These are phyloP conservation scores for Venturia nashicola DNA, from an alignment of 2,329 filamentous ascomycete genomes.

Conservation along the genomic window DNA sequence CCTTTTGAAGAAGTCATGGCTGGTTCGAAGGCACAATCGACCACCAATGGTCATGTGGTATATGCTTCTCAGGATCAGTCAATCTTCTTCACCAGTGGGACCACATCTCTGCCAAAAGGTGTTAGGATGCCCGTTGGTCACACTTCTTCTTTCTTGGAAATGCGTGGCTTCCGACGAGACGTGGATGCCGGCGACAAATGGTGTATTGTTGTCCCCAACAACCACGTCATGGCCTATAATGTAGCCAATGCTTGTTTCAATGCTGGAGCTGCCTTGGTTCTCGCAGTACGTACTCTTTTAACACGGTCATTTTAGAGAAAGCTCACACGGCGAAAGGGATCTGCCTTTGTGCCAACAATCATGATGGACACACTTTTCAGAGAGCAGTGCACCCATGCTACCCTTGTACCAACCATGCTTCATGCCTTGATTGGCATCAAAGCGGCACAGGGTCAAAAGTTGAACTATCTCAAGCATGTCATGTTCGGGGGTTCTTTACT, in stretches of 20 bases:
- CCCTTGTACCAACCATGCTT: constrained; percentile 22
- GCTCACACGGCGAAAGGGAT: constrained; percentile 17
- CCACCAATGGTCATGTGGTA: background rate
- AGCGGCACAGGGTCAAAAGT: constrained; percentile 17
- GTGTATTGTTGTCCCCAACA: constrained; percentile 18
- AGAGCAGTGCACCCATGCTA: constrained; percentile 21
- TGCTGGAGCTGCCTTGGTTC: constrained; percentile 12
- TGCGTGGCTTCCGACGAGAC: background rate
- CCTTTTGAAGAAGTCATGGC: constrained; percentile 1
- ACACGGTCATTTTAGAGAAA: background rate
- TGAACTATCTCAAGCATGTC: constrained; percentile 20
- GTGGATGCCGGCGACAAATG: constrained; percentile 17
- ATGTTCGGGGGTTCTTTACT: constrained; percentile 26
- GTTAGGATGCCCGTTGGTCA: background rate
- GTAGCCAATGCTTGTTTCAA: constrained; percentile 9
- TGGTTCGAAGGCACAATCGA: background rate
- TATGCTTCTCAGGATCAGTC: background rate
- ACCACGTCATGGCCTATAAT: constrained; percentile 11
- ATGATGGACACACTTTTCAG: constrained; percentile 21
- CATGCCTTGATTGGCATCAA: constrained; percentile 21
- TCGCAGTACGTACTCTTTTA: background rate
- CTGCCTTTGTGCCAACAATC: constrained; percentile 20
- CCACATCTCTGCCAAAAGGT: constrained; percentile 20
- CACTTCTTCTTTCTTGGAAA: background rate
- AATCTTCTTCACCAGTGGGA: constrained; percentile 13